Percentiles rank a stretch among this genome's conserved stretches.
Evolutionary conservation across 495 filamentous ascomycete genomes (phyloP).

Genomic region (Aspergillus leporis): DNA sequence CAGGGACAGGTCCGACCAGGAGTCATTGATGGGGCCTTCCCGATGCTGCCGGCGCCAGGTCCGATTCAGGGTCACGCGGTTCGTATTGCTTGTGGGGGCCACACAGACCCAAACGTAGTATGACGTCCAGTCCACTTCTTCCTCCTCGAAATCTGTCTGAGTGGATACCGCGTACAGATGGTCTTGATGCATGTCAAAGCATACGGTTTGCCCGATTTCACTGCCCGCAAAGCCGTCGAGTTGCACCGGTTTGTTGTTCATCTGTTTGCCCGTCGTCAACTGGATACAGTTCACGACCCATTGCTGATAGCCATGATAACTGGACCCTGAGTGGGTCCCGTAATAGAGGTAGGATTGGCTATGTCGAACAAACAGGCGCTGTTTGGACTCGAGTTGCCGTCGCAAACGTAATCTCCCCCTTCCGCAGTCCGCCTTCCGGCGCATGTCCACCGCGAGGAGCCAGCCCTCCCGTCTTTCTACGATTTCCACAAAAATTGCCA

Average conservation of each 20-base stretch:
- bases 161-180: slow-evolving; percentile 75
- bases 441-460: slow-evolving; percentile 62
- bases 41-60: slow-evolving; percentile 68
- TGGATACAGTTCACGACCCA: slow-evolving; percentile 64
- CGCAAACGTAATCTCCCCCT: slow-evolving; percentile 41
- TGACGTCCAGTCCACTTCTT: slow-evolving; percentile 68
- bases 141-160: slow-evolving; percentile 59
- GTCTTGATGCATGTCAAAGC: slow-evolving; percentile 70
- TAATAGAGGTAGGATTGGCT: slow-evolving; percentile 65
- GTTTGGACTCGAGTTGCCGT: slow-evolving; percentile 43
- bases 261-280: slow-evolving; percentile 39
- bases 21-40: slow-evolving; percentile 77
- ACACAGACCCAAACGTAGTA: slow-evolving; percentile 70
- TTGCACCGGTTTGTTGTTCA: slow-evolving; percentile 36
- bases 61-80: slow-evolving; percentile 33
- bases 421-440: slow-evolving; percentile 13
- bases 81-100: slow-evolving; percentile 37
- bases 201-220: slow-evolving; percentile 67
- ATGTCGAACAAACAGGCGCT: slow-evolving; percentile 69
- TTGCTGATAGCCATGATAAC: slow-evolving; percentile 50
- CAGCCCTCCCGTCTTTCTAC: slow-evolving; percentile 38
- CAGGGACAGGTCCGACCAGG: slow-evolving; percentile 69
- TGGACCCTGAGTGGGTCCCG: slow-evolving; percentile 58
- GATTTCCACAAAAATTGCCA: slow-evolving; percentile 53
- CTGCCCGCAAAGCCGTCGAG: slow-evolving; percentile 56